Percentiles rank a stretch among this genome's conserved stretches.
These are phyloP conservation scores for Erodium moschatum DNA, from an alignment of 441 rosid species.

Conservation along the genomic window DNA sequence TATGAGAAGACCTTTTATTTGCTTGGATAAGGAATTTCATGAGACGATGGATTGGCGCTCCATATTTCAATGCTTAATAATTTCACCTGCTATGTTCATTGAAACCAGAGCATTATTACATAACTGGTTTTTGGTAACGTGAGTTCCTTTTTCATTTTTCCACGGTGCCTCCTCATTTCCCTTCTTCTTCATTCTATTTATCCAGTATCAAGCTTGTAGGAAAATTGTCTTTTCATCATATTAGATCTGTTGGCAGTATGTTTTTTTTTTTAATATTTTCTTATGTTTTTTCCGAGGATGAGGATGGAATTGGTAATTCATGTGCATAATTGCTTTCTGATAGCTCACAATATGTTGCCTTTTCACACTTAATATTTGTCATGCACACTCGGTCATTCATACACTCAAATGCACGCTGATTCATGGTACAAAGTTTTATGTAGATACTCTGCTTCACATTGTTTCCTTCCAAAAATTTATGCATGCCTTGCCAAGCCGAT, in stretches of 20 bases:
- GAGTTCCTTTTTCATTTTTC: slow-evolving; percentile 24
- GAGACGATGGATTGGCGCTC: slow-evolving; percentile 52
- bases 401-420: not conserved
- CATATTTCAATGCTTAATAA: slow-evolving; percentile 36
- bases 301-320: not conserved
- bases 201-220: slow-evolving; percentile 9
- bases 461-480: not conserved
- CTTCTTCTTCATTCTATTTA: slow-evolving; percentile 5
- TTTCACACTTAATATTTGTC: not conserved
- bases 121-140: slow-evolving; percentile 64
- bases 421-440: slow-evolving; percentile 1
- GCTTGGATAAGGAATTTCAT: slow-evolving; percentile 39
- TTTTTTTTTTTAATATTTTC: not conserved
- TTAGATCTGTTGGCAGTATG: not conserved
- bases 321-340: slow-evolving; percentile 3
- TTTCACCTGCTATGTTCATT: slow-evolving; percentile 47
- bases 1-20: slow-evolving; percentile 55
- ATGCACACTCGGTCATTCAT: not conserved
- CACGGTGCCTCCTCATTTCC: not conserved
- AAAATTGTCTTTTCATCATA: not conserved
- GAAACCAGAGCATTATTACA: slow-evolving; percentile 54
- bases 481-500: not conserved
- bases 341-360: not conserved
- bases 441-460: not conserved
- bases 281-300: not conserved